A percentile compares a stretch with the other conserved stretches of the same genome.
Evolutionary conservation across 768 basidiomycete genomes (phyloP).

Genomic region (Panaeolus cyanescens): DNA sequence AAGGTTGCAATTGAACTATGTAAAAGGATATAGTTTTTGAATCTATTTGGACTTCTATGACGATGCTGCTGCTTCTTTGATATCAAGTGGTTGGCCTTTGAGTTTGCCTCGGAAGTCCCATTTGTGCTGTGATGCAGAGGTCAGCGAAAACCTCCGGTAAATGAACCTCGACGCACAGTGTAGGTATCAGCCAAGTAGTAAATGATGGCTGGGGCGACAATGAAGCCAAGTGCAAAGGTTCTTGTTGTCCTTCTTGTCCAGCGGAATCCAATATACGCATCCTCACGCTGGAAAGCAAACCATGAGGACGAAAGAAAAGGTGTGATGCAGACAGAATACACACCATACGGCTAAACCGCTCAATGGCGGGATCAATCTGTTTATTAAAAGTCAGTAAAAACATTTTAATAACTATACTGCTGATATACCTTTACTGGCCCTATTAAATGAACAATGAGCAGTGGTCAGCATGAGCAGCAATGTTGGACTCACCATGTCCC

Average conservation of each 20-base stretch:
- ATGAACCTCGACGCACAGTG: constrained; percentile 33
- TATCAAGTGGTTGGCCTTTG: constrained; percentile 34
- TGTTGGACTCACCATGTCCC: constrained; percentile 56
- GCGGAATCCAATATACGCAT: constrained; percentile 80
- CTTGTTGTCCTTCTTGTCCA: constrained; percentile 74
- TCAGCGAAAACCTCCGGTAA: background rate
- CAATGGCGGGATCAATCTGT: constrained; percentile 59
- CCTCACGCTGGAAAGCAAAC: constrained; percentile 62
- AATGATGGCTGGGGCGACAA: constrained; percentile 63
- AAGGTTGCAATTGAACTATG: constrained; percentile 89
- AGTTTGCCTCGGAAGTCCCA: constrained; percentile 22
- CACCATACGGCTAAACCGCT: constrained; percentile 58
- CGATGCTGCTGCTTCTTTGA: constrained; percentile 11
- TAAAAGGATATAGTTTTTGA: constrained; percentile 63
- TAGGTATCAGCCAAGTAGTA: constrained; percentile 49
- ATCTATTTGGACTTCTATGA: constrained; percentile 14
- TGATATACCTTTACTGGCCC: constrained; percentile 58
- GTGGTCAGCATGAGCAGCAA: constrained; percentile 5
- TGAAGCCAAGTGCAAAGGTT: constrained; percentile 61
- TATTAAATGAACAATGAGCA: constrained; percentile 25
- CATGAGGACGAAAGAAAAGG: constrained; percentile 4
- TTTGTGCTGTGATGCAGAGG: constrained; percentile 3
- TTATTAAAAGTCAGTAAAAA: background rate
- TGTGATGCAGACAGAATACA: background rate
- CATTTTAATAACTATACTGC: background rate